Base-by-base conservation (phyloP, 257 asterid species). In the Verbascum thapsus region DNA sequence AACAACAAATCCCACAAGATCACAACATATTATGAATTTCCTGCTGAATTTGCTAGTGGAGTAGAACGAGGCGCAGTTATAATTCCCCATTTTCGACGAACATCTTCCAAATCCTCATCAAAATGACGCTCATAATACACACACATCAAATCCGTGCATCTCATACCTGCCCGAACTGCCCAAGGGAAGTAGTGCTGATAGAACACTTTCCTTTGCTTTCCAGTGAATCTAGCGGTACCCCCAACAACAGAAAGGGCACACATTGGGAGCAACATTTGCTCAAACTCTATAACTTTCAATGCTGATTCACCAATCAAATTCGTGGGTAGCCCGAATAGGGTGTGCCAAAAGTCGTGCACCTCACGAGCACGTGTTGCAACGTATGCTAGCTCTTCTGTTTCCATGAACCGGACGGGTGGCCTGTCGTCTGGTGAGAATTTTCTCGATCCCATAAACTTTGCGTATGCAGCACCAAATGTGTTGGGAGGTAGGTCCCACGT, bases 361-460 rank as follows among this genome's bases (percentile, higher is more conserved):
- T 94, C 97, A 7, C 99, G 97, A 11, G 99, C 97, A 23, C 99
- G 96, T 59, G 88, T 90, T 6, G 95, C 95, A 55, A 94, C 95
- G 32, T 85, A 94, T 32, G 97, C 95, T 66, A 85, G 61, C 48
- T 94, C 99, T 32, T 94, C 97, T 1, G 95, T 73, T 75, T 90
- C 99, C 95, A 94, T 87, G 81, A 94, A 94, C 71, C 95, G 83
- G 61, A 90, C 95, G 2, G 99, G 99, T 52, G 99, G 97, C 19
- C 99, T 74, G 47, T 90, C 96, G 72, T 90, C 92, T 0, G 97
- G 99, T 42, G 99, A 90, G 83, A 94, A 94, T 44, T 90, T 94
- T 63, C 95, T 78, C 12, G 92, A 85, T 74, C 96, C 99, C 99
- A 94, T 94, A 55, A 94, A 94, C 32, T 72, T 84, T 32, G 97